These are phyloP conservation scores for Backusella circina DNA, from an alignment of 192 early-diverging fungal genomes.

Conservation along the genomic window DNA sequence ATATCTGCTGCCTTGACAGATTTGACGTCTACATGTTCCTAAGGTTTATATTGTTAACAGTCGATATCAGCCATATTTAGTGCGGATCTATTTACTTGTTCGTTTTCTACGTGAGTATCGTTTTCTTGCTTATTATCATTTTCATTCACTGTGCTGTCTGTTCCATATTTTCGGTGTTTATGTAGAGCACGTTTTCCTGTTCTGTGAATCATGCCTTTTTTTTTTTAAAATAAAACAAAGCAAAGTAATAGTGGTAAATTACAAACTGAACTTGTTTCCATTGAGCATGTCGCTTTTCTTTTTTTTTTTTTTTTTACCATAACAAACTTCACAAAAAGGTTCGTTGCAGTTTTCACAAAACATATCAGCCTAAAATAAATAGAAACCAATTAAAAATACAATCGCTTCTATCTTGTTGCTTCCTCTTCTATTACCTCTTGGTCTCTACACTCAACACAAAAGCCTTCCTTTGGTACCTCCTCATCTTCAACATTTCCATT, in stretches of 20 bases:
- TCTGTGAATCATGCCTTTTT: conserved; percentile 69
- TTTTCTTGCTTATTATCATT: neutral
- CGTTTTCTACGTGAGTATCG: neutral
- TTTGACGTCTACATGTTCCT: neutral
- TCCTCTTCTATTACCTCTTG: conserved; percentile 42
- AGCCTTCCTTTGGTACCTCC: conserved; percentile 47
- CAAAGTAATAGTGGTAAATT: no score
- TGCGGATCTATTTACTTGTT: neutral
- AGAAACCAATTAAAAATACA: neutral
- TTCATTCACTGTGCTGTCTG: neutral
- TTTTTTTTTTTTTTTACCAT: conserved; percentile 31
- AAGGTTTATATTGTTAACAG: neutral
- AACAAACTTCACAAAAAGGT: conserved; percentile 91
- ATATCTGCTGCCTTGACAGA: conserved; percentile 27
- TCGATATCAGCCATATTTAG: no score
- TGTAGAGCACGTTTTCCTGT: conserved; percentile 70
- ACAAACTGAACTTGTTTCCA: neutral
- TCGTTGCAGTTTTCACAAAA: conserved; percentile 84
- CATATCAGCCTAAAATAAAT: conserved; percentile 42
- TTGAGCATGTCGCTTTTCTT: neutral
- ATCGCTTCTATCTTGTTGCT: neutral
- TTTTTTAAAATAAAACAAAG: neutral
- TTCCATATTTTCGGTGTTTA: conserved; percentile 19
- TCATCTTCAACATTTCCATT: conserved; percentile 9
- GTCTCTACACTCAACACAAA: conserved; percentile 89